phyloP scores from a whole-genome alignment of 352 stramenopile species.

The Globisporangium nodosum region DNA sequence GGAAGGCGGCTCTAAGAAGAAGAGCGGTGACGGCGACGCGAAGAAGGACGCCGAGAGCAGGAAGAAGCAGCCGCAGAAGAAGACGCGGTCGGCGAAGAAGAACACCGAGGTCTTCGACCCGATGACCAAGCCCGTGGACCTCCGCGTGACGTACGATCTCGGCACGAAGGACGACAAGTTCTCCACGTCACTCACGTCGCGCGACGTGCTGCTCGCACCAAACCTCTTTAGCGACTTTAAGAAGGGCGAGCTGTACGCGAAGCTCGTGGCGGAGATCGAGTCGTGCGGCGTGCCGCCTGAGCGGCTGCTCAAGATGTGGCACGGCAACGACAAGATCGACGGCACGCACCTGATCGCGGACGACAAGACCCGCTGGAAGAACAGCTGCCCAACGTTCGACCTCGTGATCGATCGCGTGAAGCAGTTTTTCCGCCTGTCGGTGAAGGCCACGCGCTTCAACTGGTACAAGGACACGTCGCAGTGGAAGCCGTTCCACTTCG shows the following conservation, averaged over 20 bases:
- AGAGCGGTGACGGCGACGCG: background rate
- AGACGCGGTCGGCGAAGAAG: conserved; percentile 43
- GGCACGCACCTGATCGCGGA: conserved; percentile 91
- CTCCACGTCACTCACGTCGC: conserved; percentile 48
- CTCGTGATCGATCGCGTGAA: conserved; percentile 76
- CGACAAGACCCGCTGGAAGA: conserved; percentile 81
- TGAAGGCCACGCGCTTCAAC: conserved; percentile 93
- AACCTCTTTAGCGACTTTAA: conserved; percentile 77
- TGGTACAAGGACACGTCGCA: conserved; percentile 92
- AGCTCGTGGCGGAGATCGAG: conserved; percentile 60
- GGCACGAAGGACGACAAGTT: conserved; percentile 48
- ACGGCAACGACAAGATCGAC: conserved; percentile 87
- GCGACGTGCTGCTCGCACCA: conserved; percentile 59
- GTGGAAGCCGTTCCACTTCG: conserved; percentile 94
- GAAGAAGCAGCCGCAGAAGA: conserved; percentile 23
- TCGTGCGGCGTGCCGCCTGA: conserved; percentile 59
- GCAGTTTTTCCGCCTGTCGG: conserved; percentile 86
- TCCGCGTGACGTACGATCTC: conserved; percentile 68
- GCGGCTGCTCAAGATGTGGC: conserved; percentile 76
- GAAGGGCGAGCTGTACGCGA: conserved; percentile 62
- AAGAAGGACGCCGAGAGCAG: conserved; percentile 12
- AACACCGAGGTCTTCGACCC: conserved; percentile 79
- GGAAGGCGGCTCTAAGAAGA: no score
- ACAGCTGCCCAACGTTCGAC: conserved; percentile 72
- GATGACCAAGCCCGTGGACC: conserved; percentile 60